phyloP scores from a whole-genome alignment of 768 basidiomycete species.

The Neoboletus brunneissimus region DNA sequence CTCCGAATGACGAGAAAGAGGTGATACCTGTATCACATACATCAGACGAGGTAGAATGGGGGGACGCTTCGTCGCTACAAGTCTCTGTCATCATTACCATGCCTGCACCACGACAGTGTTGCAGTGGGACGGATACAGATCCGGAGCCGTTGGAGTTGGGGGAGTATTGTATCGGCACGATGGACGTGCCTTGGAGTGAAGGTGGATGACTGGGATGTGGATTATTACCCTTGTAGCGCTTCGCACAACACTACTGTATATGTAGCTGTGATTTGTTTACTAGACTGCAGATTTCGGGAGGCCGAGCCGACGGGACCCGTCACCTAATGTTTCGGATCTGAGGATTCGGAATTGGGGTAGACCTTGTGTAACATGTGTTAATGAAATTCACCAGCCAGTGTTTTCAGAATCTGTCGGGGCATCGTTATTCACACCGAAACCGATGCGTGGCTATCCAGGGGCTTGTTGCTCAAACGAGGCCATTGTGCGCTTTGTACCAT shows the following conservation, averaged over 20 bases:
- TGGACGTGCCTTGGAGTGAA: slow-evolving; percentile 18
- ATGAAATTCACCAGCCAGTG: not conserved
- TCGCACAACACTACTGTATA: not conserved
- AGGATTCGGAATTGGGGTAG: not conserved
- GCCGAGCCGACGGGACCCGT: too few relatives aligned
- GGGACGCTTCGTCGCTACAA: slow-evolving; percentile 26
- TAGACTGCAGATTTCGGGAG: not conserved
- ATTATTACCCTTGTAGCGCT: too few relatives aligned
- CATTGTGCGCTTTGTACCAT: not conserved
- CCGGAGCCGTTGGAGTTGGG: slow-evolving; percentile 32
- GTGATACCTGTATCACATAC: not conserved
- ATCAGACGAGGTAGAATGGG: slow-evolving; percentile 1
- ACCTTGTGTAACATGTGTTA: too few relatives aligned
- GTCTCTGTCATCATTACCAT: slow-evolving; percentile 43
- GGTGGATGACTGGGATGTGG: not conserved
- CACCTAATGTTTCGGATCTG: not conserved
- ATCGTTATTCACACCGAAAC: not conserved
- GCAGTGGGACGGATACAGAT: not conserved
- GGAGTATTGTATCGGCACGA: slow-evolving; percentile 30
- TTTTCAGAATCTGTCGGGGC: not conserved
- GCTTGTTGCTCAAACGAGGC: not conserved
- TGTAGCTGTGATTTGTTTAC: not conserved
- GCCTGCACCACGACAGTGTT: slow-evolving; percentile 28
- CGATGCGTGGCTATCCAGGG: not conserved
- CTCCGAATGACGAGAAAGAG: not conserved